phyloP scores from a whole-genome alignment of 768 basidiomycete genomes.

The Xerocomus potaroensis region DNA sequence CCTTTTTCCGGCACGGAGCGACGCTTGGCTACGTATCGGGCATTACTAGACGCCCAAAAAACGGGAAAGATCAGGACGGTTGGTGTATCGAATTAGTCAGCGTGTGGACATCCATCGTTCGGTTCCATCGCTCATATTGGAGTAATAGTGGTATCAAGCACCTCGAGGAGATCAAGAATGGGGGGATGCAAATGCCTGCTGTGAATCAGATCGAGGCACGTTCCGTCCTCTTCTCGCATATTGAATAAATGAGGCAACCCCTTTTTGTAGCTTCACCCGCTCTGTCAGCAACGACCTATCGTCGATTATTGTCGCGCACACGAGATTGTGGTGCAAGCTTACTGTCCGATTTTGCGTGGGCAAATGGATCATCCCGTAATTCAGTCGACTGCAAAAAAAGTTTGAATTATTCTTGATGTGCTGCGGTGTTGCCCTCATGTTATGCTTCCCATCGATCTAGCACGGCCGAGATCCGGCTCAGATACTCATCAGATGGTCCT shows the following conservation, averaged over 20 bases:
- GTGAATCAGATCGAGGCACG: slow-evolving; percentile 82
- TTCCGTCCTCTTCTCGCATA: neutral
- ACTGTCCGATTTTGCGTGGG: slow-evolving; percentile 70
- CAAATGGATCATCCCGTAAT: slow-evolving; percentile 51
- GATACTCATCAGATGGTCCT: slow-evolving; percentile 83
- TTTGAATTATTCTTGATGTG: slow-evolving; percentile 23
- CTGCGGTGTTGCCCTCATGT: slow-evolving; percentile 7
- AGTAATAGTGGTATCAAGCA: slow-evolving; percentile 63
- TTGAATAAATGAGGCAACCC: slow-evolving; percentile 5
- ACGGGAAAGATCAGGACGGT: slow-evolving; percentile 65
- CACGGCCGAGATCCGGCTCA: slow-evolving; percentile 65
- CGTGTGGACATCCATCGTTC: neutral
- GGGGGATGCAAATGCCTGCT: slow-evolving; percentile 59
- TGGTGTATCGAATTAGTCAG: slow-evolving; percentile 86
- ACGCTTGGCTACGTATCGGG: slow-evolving; percentile 70
- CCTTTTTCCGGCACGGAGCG: slow-evolving; percentile 58
- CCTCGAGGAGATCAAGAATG: slow-evolving; percentile 65
- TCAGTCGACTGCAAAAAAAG: slow-evolving; percentile 54
- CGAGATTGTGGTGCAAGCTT: slow-evolving; percentile 65
- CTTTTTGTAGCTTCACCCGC: slow-evolving; percentile 60
- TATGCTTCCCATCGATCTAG: slow-evolving; percentile 30
- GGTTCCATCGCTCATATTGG: neutral
- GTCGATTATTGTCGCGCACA: slow-evolving; percentile 66
- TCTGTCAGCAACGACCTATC: slow-evolving; percentile 77
- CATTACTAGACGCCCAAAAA: slow-evolving; percentile 56